Evolutionary conservation across 805 yeast species (phyloP).

Genomic region (Kluyveromyces starmeri): DNA sequence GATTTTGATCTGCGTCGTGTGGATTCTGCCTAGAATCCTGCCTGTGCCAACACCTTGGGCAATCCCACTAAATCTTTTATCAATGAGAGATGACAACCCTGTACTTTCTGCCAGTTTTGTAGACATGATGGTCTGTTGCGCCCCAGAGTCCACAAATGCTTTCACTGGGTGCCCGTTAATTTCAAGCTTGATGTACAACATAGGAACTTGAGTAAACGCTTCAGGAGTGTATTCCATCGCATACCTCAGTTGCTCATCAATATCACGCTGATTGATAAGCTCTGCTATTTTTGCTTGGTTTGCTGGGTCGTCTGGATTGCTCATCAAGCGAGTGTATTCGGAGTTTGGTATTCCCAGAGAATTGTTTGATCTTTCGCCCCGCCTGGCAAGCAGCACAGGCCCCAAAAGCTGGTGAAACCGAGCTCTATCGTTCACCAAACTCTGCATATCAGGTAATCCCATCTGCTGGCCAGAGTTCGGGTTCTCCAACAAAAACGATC

Average conservation of each 20-base stretch:
- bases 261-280: constrained; percentile 56
- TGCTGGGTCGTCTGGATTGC: constrained; percentile 63
- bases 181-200: constrained; percentile 72
- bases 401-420: constrained; percentile 37
- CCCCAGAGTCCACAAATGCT: constrained; percentile 96
- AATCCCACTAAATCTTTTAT: constrained; percentile 67
- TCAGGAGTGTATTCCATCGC: constrained; percentile 91
- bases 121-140: constrained; percentile 80
- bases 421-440: constrained; percentile 38
- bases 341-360: constrained; percentile 32
- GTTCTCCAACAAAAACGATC: constrained; percentile 41
- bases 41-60: constrained; percentile 89
- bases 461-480: constrained; percentile 33
- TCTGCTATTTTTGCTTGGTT: constrained; percentile 59
- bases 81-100: constrained; percentile 64
- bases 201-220: constrained; percentile 68
- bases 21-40: constrained; percentile 73
- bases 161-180: constrained; percentile 75
- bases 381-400: constrained; percentile 29
- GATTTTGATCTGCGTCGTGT: constrained; percentile 76
- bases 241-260: constrained; percentile 68
- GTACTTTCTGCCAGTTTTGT: constrained; percentile 67
- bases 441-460: constrained; percentile 40
- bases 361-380: constrained; percentile 14
- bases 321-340: constrained; percentile 46